Evolutionary conservation across 495 filamentous ascomycete species (phyloP), one percentile per base, ranked within the genome.

Genomic region (Penicillium lividum): DNA sequence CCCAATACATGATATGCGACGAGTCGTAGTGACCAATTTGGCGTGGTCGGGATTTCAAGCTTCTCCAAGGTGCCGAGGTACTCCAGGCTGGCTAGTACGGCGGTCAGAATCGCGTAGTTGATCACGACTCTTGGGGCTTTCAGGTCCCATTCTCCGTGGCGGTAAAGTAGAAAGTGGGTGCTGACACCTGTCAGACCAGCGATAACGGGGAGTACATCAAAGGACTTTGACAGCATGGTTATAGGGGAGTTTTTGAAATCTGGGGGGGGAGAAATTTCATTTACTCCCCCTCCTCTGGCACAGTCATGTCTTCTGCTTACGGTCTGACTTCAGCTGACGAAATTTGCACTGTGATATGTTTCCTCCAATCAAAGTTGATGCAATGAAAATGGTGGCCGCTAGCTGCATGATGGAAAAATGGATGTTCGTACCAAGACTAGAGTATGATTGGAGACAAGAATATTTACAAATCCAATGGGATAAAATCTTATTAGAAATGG

Each of bases 71-170:
- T 52, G 3, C 16, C 49, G 7, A 40, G 34, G 25, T 38, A 52
- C 18, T 52, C 49, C 49, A 52, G 7, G 6, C 16, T 40, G 2
- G 27, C 11, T 7, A 52, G n/a, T 22, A 22, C 15, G 25, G 34
- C 31, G 6, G 27, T 8, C 8, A 50, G 0, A 7, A 40, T 16
- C 6, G 48, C 13, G 5, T 56, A 56, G 13, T 27, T 38, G 1
- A 49, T 34, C 5, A 50, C 45, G 27, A 56, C 22, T 0, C 5
- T 1, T 1, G 27, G 54, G 18, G 44, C 31, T 10, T 49, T 50
- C 5, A 40, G 3, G 22, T 56, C 54, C 54, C 54, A 56, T 13
- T 56, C 54, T 27, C 54, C 45, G 33, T 56, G 45, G 18, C 54
- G 54, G n/a, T 49, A 56, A 4, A 56, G 34, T 9, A 56, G 54